phyloP scores from a whole-genome alignment of 2,329 filamentous ascomycete species.

The Graphiopsis chlorocephala region DNA sequence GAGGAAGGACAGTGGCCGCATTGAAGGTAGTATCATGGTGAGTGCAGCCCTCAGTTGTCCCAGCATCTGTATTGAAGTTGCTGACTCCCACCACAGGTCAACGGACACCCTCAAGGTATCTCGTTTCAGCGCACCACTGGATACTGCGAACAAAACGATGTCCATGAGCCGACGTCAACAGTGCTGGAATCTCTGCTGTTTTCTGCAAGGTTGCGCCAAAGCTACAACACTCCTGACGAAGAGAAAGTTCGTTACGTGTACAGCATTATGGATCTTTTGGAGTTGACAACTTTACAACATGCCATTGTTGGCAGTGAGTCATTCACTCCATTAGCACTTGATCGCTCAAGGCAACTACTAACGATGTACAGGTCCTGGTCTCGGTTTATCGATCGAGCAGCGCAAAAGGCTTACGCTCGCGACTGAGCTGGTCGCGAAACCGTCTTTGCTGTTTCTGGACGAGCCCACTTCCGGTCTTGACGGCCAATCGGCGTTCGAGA shows the following conservation, averaged over 20 bases:
- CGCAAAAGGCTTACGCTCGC: constrained; percentile 57
- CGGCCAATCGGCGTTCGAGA: constrained; percentile 60
- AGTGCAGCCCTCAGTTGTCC: neutral
- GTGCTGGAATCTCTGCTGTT: constrained; percentile 66
- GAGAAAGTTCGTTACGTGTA: constrained; percentile 65
- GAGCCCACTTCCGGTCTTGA: constrained; percentile 66
- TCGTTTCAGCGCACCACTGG: constrained; percentile 56
- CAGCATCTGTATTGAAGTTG: neutral
- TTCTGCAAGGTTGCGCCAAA: constrained; percentile 63
- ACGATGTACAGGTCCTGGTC: neutral
- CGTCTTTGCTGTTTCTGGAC: constrained; percentile 63
- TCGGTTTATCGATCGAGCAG: constrained; percentile 49
- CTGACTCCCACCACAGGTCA: constrained; percentile 17
- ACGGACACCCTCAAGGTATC: constrained; percentile 38
- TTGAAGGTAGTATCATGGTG: constrained; percentile 44
- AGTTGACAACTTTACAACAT: constrained; percentile 4
- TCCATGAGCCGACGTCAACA: constrained; percentile 65
- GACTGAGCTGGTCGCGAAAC: constrained; percentile 57
- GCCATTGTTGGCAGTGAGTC: neutral
- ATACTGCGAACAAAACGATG: constrained; percentile 62
- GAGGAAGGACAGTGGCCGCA: constrained; percentile 45
- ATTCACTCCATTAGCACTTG: neutral
- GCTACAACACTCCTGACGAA: constrained; percentile 51
- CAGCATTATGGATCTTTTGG: constrained; percentile 8
- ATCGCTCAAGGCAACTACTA: neutral